Evolutionary conservation across 1,284 basidiomycete genomes (phyloP).

Genomic region (Moesziomyces globuligerus): DNA sequence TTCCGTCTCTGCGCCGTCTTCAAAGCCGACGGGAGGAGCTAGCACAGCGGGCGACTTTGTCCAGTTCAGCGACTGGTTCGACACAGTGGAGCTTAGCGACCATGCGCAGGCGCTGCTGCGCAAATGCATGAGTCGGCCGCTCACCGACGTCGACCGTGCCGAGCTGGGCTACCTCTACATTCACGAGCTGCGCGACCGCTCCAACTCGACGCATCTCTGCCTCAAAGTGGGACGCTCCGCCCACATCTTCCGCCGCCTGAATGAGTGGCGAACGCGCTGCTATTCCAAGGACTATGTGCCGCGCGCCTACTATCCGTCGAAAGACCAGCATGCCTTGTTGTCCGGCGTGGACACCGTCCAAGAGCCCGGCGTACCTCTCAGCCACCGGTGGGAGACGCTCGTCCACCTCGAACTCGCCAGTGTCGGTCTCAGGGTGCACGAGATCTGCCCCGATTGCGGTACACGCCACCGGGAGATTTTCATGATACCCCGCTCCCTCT

Average conservation of each 20-base stretch:
- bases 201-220: constrained; percentile 21
- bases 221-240: constrained; percentile 51
- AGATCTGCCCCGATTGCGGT: constrained; percentile 45
- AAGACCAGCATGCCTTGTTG: constrained; percentile 22
- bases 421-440: constrained; percentile 23
- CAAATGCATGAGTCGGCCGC: constrained; percentile 20
- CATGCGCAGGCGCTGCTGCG: constrained; percentile 41
- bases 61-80: constrained; percentile 16
- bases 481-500: constrained; percentile 28
- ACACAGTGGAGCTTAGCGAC: constrained; percentile 3
- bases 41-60: constrained; percentile 9
- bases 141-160: constrained; percentile 14
- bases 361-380: constrained; percentile 17
- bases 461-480: constrained; percentile 52
- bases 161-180: constrained; percentile 55
- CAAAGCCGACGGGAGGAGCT: no score
- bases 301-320: constrained; percentile 22
- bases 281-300: constrained; percentile 44
- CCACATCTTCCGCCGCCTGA: constrained; percentile 44
- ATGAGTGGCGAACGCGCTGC: constrained; percentile 48
- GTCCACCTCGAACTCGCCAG: constrained; percentile 45
- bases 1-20: neutral
- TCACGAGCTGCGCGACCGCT: constrained; percentile 46
- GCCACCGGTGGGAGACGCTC: constrained; percentile 54
- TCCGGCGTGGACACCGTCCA: constrained; percentile 21